phyloP scores from a whole-genome alignment of 1,284 basidiomycete species.

The Wallemia hederae region DNA sequence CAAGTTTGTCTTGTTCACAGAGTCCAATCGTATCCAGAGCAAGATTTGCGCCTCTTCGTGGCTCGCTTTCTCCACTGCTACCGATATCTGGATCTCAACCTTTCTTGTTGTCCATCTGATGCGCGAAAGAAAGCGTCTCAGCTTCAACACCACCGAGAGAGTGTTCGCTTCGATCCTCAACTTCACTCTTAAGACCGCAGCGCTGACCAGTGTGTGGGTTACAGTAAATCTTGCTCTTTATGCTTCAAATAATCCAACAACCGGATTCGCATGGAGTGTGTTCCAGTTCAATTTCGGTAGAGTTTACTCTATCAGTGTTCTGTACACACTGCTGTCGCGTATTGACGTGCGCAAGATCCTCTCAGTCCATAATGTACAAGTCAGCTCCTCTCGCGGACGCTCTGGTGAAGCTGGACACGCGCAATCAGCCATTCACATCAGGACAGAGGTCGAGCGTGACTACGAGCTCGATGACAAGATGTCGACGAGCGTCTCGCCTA shows the following conservation, averaged over 20 bases:
- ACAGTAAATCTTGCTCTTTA: background rate
- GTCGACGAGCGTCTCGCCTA: background rate
- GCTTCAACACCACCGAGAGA: background rate
- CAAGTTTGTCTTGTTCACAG: background rate
- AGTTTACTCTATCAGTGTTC: background rate
- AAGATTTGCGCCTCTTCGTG: background rate
- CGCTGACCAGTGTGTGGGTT: background rate
- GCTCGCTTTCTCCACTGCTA: background rate
- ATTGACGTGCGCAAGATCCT: background rate
- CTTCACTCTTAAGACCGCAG: background rate
- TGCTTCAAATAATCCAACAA: background rate
- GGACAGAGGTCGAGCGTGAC: background rate
- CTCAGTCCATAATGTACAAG: background rate
- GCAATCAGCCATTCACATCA: background rate
- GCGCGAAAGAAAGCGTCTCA: background rate
- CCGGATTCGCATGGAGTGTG: background rate
- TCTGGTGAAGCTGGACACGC: background rate
- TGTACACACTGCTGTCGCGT: background rate
- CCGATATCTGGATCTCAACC: background rate
- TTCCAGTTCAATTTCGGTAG: background rate
- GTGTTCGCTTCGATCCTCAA: background rate
- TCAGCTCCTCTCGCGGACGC: background rate
- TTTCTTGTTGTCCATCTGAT: background rate
- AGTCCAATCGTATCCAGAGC: background rate
- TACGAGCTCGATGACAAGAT: background rate